These are phyloP conservation scores for Tylopilus vinaceipallidus DNA, from an alignment of 768 basidiomycete genomes.

Conservation along the genomic window DNA sequence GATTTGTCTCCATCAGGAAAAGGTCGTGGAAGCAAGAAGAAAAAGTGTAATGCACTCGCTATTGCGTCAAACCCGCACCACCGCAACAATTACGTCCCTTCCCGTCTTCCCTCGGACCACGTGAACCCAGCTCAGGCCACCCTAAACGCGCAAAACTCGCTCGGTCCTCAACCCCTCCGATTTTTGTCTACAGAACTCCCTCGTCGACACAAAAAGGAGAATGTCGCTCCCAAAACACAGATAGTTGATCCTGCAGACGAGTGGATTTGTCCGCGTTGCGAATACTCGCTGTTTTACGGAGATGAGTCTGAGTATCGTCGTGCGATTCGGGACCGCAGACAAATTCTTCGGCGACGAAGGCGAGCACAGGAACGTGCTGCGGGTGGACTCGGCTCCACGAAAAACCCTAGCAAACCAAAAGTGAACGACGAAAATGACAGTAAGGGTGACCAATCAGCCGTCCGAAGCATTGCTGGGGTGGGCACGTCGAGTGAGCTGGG, in stretches of 20 bases:
- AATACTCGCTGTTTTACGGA: conserved; percentile 91
- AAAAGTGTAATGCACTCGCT: conserved; percentile 87
- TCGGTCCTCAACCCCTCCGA: conserved; percentile 60
- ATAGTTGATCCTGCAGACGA: conserved; percentile 71
- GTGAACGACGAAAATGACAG: conserved; percentile 27
- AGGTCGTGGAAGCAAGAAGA: conserved; percentile 64
- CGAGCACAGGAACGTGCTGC: conserved; percentile 70
- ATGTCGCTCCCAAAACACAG: conserved; percentile 28
- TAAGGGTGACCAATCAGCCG: conserved; percentile 13
- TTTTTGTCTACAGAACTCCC: conserved; percentile 71
- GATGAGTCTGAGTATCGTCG: conserved; percentile 63
- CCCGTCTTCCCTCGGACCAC: conserved; percentile 60
- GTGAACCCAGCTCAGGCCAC: conserved; percentile 38
- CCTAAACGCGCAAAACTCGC: conserved; percentile 43
- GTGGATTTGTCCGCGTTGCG: conserved; percentile 94
- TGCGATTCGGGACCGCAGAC: conserved; percentile 71
- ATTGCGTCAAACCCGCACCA: conserved; percentile 97
- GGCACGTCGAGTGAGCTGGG: conserved; percentile 15
- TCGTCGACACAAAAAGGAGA: conserved; percentile 33
- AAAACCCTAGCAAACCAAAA: conserved; percentile 16
- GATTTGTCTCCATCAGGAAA: conserved; percentile 36
- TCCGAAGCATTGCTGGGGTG: conserved; percentile 1
- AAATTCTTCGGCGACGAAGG: conserved; percentile 67
- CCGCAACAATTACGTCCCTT: conserved; percentile 89
- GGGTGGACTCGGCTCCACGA: conserved; percentile 27